Percentiles rank a stretch among this genome's conserved stretches.
Conservation (phyloP, 768 basidiomycete species). For the Hirschioporus abietinus region DNA sequence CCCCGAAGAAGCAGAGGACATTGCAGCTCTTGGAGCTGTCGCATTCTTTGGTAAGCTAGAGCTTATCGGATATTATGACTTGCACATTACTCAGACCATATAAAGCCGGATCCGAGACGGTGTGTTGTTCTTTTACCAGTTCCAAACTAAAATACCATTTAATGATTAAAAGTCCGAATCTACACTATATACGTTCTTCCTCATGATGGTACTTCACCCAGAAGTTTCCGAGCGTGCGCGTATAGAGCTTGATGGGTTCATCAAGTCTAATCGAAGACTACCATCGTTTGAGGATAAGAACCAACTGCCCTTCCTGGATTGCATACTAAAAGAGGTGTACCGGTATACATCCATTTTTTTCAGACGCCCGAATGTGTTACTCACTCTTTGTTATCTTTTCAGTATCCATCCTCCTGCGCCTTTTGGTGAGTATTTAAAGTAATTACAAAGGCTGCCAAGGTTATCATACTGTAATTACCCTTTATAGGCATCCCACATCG, state of each 20-base stretch:
- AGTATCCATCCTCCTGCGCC: too few relatives aligned
- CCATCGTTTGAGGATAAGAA: constrained; percentile 27
- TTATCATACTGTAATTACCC: too few relatives aligned
- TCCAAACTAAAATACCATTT: not conserved
- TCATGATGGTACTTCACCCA: constrained; percentile 26
- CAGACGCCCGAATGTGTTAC: too few relatives aligned
- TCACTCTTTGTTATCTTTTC: too few relatives aligned
- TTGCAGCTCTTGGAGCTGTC: not conserved
- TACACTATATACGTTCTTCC: constrained; percentile 25
- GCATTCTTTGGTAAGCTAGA: not conserved
- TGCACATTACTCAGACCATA: constrained; percentile 7
- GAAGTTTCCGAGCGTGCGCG: constrained; percentile 29
- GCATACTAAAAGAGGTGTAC: constrained; percentile 11
- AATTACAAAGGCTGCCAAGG: too few relatives aligned
- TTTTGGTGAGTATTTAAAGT: too few relatives aligned
- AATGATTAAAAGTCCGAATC: constrained; percentile 20
- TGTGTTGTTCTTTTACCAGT: not conserved
- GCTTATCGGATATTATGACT: constrained; percentile 7
- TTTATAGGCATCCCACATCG: constrained; percentile 7
- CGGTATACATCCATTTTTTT: too few relatives aligned
- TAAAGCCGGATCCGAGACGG: constrained; percentile 19
- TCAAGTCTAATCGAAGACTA: constrained; percentile 23
- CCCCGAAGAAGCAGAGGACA: not conserved
- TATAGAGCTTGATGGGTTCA: constrained; percentile 28
- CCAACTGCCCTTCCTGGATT: constrained; percentile 16